Conservation (phyloP, 2,329 filamentous ascomycete species). For the Ceratocystiopsis sp. region DNA sequence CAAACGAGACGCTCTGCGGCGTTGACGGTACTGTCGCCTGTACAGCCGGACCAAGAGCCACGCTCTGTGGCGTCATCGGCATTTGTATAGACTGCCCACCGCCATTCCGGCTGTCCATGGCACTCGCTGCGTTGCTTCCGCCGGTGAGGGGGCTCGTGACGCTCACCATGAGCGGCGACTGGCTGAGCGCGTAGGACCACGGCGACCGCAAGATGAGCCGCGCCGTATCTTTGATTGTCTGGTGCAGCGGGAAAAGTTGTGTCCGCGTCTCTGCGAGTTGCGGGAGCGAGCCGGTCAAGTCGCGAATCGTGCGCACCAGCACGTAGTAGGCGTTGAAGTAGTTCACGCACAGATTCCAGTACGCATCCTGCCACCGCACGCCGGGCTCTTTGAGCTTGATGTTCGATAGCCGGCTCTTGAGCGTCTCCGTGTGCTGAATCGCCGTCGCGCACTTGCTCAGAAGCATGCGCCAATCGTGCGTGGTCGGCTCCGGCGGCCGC, state of each 20-base stretch:
- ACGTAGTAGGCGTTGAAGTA: conserved; percentile 57
- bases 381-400: conserved; percentile 78
- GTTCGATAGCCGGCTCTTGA: conserved; percentile 55
- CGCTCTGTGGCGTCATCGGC: conserved; percentile 78
- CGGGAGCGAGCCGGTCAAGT: conserved; percentile 32
- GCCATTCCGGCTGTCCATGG: background rate
- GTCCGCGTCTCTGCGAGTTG: conserved; percentile 51
- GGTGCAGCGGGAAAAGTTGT: conserved; percentile 65
- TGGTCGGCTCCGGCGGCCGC: conserved; percentile 39
- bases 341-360: conserved; percentile 56
- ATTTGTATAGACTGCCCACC: conserved; percentile 21
- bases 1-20: conserved; percentile 40
- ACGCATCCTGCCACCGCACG: conserved; percentile 43
- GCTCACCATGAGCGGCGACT: conserved; percentile 17
- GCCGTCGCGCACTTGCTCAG: conserved; percentile 55
- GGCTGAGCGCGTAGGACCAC: conserved; percentile 29
- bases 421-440: conserved; percentile 53
- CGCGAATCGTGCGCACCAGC: conserved; percentile 43
- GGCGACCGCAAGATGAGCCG: conserved; percentile 48
- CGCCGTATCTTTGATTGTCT: conserved; percentile 64
- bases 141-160: conserved; percentile 15
- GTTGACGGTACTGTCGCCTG: conserved; percentile 75
- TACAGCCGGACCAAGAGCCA: conserved; percentile 74
- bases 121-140: background rate
- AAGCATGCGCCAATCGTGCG: conserved; percentile 51